Percentiles rank a stretch among this genome's conserved stretches.
Conservation (phyloP, 345 rosid genomes). For the Limnanthes douglasii region DNA sequence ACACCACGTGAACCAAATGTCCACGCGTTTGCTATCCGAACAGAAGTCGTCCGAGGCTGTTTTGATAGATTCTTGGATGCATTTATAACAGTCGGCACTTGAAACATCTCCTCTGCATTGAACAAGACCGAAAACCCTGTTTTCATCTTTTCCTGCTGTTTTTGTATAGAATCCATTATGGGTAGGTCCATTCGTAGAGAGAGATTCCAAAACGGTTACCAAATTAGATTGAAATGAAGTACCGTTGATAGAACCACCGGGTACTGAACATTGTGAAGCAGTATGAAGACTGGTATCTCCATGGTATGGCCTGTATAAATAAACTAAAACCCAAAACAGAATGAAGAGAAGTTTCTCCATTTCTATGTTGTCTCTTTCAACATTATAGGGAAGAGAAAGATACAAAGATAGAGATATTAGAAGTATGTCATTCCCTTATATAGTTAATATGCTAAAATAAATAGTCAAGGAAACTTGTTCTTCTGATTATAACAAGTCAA, state of each 20-base stretch:
- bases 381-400: no score
- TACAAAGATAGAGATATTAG: no score
- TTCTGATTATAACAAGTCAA: no score
- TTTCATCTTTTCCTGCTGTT: conserved; percentile 8
- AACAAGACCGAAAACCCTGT: conserved; percentile 19
- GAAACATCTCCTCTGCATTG: conserved; percentile 29
- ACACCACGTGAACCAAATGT: conserved; percentile 25
- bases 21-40: conserved; percentile 9
- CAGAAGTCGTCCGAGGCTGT: conserved; percentile 11
- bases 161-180: conserved; percentile 21
- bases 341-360: no score
- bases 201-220: no score
- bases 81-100: conserved; percentile 11
- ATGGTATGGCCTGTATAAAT: conserved; percentile 1
- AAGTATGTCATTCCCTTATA: no score
- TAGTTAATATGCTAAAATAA: no score
- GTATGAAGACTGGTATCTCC: conserved; percentile 15
- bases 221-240: conserved; percentile 9
- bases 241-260: conserved; percentile 9
- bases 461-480: no score
- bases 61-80: conserved; percentile 12
- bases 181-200: no score
- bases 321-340: no score
- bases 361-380: no score
- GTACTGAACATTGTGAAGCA: conserved; percentile 13